Evolutionary conservation across 2,329 filamentous ascomycete genomes (phyloP), one percentile per base, ranked within the genome.

Genomic region (Anthostomella pinea): DNA sequence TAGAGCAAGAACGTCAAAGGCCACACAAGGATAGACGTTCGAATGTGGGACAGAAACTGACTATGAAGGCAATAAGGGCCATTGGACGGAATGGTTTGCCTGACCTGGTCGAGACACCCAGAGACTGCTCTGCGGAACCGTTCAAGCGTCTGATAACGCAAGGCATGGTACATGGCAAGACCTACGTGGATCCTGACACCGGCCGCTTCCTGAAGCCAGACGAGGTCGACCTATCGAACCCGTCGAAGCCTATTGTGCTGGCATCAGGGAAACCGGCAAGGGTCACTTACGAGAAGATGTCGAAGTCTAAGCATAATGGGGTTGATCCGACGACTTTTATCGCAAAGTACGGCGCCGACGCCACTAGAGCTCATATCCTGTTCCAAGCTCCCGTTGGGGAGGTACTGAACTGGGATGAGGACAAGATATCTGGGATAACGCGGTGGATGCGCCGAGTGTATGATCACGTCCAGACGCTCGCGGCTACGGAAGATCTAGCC

Each of bases 121-220:
- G 30, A 5, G 36, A 39, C 9, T 47, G 48, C 11, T 51, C 43
- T 7, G 36, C 47, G 2, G 89, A 95, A 54, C 89, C 89, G 0
- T 95, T 95, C 65, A 81, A 78, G 51, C 76, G 77, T n/a, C 73
- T 95, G 5, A 79, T 95, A 39, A 87, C 87, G 0, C 89, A 95
- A 62, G 89, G 89, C 11, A 95, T 95, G 89, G 89, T 95, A 0
- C 88, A 95, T 51, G 89, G 89, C 26, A 86, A 81, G 62, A 95
- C 89, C 0, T 90, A 80, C 50, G 79, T 80, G 1, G 80, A 95
- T 54, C 85, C 88, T 0, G 64, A 70, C 0, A 90, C 74, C 4
- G 86, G 87, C 9, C 78, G 79, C 29, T 94, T 94, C 62, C 68
- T 95, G 16, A 83, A 79, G 45, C 85, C 85, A 0, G 73, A 81